phyloP scores from a whole-genome alignment of 2,329 filamentous ascomycete species.

The Leptographium lundbergii region DNA sequence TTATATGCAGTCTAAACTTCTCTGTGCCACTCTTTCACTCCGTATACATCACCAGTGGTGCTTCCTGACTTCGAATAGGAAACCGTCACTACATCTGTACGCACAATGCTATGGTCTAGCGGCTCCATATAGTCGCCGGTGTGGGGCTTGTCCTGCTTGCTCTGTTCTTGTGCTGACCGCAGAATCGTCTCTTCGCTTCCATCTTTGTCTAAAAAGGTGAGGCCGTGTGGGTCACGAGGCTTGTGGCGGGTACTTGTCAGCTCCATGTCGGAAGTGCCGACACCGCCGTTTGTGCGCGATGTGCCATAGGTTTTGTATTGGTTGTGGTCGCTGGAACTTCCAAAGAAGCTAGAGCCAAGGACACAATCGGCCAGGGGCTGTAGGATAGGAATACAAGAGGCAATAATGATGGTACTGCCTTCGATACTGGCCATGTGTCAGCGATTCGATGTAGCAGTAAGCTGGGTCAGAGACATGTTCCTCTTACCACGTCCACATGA shows the following conservation, averaged over 20 bases:
- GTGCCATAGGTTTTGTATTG: constrained; percentile 1
- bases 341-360: constrained; percentile 10
- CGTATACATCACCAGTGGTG: background rate
- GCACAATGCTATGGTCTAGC: background rate
- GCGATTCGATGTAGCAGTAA: background rate
- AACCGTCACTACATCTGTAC: constrained; percentile 1
- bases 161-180: background rate
- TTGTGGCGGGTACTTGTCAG: background rate
- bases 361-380: constrained; percentile 19
- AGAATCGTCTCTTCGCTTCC: constrained; percentile 2
- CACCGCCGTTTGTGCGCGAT: background rate
- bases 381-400: constrained; percentile 21
- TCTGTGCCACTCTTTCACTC: background rate
- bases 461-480: background rate
- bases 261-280: background rate
- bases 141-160: background rate
- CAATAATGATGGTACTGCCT: constrained; percentile 22
- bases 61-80: background rate
- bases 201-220: constrained; percentile 3
- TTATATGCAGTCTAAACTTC: background rate
- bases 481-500: constrained; percentile 15
- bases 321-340: constrained; percentile 1
- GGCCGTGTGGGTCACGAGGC: background rate
- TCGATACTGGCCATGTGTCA: constrained; percentile 15
- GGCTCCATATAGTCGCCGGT: background rate